Evolutionary conservation across 2,329 filamentous ascomycete genomes (phyloP).

Genomic region (Magnaporthales sp.): DNA sequence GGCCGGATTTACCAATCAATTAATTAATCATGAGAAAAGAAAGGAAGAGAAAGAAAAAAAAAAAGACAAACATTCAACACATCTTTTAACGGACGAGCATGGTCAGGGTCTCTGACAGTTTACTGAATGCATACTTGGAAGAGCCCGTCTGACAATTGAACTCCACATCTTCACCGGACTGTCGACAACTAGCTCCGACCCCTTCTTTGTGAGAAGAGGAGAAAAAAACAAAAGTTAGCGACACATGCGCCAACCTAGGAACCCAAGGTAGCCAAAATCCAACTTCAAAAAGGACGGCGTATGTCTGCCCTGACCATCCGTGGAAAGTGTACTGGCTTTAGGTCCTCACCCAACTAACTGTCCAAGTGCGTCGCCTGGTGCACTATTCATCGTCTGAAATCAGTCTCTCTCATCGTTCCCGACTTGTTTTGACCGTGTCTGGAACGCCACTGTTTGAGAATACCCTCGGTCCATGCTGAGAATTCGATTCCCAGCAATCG

Average conservation of each 20-base stretch:
- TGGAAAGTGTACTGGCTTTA: background rate
- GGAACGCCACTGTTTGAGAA: constrained; percentile 5
- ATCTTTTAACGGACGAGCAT: background rate
- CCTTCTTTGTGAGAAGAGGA: background rate
- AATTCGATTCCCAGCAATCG: background rate
- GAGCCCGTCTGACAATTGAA: background rate
- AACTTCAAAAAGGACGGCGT: background rate
- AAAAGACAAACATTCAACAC: background rate
- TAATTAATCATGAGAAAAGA: background rate
- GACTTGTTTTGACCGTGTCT: background rate
- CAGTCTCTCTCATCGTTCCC: background rate
- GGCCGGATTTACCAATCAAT: background rate
- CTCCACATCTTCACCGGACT: background rate
- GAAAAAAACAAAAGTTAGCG: background rate
- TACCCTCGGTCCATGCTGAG: background rate
- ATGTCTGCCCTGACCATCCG: background rate
- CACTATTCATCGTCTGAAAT: background rate
- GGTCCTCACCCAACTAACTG: background rate
- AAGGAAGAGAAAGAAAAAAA: background rate
- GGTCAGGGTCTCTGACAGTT: background rate
- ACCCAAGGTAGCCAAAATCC: background rate
- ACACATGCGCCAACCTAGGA: background rate
- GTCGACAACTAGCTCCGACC: background rate
- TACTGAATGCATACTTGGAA: background rate
- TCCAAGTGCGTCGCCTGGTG: background rate